Conservation (phyloP, 1,284 basidiomycete genomes). For the Gymnopus androsaceus region DNA sequence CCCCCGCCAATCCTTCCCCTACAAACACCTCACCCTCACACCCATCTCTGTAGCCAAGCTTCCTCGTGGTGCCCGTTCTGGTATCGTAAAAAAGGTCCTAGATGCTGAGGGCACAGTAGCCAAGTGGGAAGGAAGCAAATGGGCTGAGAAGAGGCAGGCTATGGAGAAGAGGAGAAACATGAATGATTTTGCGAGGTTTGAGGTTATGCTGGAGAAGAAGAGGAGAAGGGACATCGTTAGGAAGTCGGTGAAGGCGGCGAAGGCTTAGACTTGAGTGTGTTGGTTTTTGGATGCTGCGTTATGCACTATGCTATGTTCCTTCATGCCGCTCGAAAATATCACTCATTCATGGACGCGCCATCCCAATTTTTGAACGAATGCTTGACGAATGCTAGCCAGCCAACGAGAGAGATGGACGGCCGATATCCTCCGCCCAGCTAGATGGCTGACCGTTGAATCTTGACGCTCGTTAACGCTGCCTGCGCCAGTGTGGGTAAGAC, state of each 20-base stretch:
- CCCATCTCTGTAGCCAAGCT: slow-evolving; percentile 83
- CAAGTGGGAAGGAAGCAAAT: slow-evolving; percentile 81
- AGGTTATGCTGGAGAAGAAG: slow-evolving; percentile 78
- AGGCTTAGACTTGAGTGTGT: no score
- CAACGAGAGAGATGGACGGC: no score
- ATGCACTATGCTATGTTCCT: no score
- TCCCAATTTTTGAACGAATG: no score
- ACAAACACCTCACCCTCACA: slow-evolving; percentile 92
- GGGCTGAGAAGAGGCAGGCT: slow-evolving; percentile 90
- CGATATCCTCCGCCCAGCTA: no score
- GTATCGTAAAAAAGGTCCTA: slow-evolving; percentile 84
- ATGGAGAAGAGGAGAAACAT: slow-evolving; percentile 75
- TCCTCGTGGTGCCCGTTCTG: slow-evolving; percentile 85
- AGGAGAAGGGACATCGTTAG: slow-evolving; percentile 68
- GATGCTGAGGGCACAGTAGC: slow-evolving; percentile 79
- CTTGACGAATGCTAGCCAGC: no score
- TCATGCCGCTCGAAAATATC: no score
- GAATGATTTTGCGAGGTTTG: slow-evolving; percentile 91
- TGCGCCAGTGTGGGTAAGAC: no score
- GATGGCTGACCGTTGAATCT: no score
- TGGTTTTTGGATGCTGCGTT: no score
- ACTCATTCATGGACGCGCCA: no score
- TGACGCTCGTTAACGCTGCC: no score
- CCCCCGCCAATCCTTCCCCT: slow-evolving; percentile 89
- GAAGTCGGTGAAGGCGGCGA: slow-evolving; percentile 57